A percentile compares a stretch with the other conserved stretches of the same genome.
These are phyloP conservation scores for Wickerhamomyces sydowiorum DNA, from an alignment of 805 yeast species.

Conservation along the genomic window DNA sequence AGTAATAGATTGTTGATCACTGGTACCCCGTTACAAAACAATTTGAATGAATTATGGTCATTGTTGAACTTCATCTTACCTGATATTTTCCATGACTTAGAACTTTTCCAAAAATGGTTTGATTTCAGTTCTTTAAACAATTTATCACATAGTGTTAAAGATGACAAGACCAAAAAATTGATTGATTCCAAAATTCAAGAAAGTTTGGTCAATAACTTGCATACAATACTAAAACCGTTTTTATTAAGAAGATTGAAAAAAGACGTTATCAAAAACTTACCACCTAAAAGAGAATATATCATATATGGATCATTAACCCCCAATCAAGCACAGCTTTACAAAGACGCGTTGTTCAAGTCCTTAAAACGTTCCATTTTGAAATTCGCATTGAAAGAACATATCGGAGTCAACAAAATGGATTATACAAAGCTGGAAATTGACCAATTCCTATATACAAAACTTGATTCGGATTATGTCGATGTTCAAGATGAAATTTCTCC, in stretches of 20 bases:
- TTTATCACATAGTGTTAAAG: conserved; percentile 23
- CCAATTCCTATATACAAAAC: conserved; percentile 34
- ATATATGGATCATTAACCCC: conserved; percentile 65
- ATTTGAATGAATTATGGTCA: conserved; percentile 88
- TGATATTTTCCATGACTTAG: conserved; percentile 86
- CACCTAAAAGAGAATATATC: conserved; percentile 86
- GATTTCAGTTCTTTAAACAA: conserved; percentile 62
- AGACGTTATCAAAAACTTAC: conserved; percentile 64
- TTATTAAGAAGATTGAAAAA: conserved; percentile 74
- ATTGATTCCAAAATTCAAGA: conserved; percentile 55
- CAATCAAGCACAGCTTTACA: conserved; percentile 60
- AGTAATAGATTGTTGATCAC: conserved; percentile 76
- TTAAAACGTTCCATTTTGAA: conserved; percentile 40
- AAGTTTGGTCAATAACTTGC: conserved; percentile 68
- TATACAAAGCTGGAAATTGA: conserved; percentile 29
- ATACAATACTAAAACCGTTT: conserved; percentile 85
- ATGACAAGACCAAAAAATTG: conserved; percentile 39
- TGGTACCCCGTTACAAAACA: conserved; percentile 96
- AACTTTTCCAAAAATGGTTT: conserved; percentile 90
- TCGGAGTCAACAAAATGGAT: conserved; percentile 32
- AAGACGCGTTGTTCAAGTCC: conserved; percentile 38
- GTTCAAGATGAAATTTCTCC: conserved; percentile 11
- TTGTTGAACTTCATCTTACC: conserved; percentile 86
- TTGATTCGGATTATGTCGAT: conserved; percentile 24
- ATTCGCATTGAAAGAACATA: conserved; percentile 45